Percentiles rank a stretch among this genome's conserved stretches.
phyloP scores from a whole-genome alignment of 257 asterid genomes.

The Agastache rugosa region DNA sequence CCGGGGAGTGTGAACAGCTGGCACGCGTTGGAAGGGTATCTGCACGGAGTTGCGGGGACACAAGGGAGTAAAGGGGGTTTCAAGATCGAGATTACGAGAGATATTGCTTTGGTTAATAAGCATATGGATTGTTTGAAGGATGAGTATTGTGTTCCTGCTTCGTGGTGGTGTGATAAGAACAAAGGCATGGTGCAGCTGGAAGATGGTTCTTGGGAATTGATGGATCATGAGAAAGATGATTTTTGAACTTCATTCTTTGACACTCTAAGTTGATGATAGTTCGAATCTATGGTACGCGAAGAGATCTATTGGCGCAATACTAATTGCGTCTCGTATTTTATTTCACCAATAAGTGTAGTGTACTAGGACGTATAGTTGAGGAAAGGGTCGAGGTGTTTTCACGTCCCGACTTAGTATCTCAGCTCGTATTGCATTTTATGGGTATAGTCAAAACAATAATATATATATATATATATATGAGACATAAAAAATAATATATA shows the following conservation, averaged over 20 bases:
- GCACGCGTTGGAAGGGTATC: conserved; percentile 68
- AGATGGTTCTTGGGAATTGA: conserved; percentile 79
- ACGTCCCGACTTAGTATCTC: too few species aligned
- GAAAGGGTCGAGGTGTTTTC: too few species aligned
- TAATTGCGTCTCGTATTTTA: not conserved
- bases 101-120: conserved; percentile 65
- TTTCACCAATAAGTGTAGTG: not conserved
- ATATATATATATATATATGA: too few species aligned
- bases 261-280: not conserved
- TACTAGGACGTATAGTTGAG: not conserved
- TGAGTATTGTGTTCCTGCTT: conserved; percentile 56
- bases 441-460: too few species aligned
- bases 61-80: conserved; percentile 64
- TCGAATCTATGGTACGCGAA: not conserved
- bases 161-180: conserved; percentile 72
- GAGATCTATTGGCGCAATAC: not conserved
- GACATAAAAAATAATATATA: too few species aligned
- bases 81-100: conserved; percentile 58
- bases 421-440: too few species aligned
- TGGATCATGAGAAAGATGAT: conserved; percentile 55
- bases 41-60: conserved; percentile 86
- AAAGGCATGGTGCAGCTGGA: conserved; percentile 80
- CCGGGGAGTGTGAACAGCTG: conserved; percentile 51
- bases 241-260: conserved; percentile 23
- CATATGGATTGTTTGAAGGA: conserved; percentile 55